Percentiles rank a stretch among this genome's conserved stretches.
Evolutionary conservation across 176 grass and related monocot species (phyloP).

Genomic region (Urochloa ruziziensis): DNA sequence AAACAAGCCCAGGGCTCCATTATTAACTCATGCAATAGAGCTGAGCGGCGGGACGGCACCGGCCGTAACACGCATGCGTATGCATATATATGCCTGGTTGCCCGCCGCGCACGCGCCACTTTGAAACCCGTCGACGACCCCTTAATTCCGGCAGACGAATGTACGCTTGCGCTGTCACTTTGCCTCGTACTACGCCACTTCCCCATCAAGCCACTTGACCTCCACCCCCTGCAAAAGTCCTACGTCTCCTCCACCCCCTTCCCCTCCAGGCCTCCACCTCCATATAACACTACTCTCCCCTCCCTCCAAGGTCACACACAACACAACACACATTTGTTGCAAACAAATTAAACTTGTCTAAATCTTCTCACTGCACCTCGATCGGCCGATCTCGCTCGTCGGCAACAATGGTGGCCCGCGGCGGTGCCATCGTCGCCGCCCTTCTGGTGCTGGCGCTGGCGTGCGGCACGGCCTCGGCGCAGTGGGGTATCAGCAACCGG

Average conservation of each 20-base stretch:
- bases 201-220: neutral
- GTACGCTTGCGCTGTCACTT: conserved; percentile 12
- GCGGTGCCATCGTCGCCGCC: neutral
- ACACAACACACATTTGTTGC: neutral
- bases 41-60: too few relatives aligned
- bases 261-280: neutral
- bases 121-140: neutral
- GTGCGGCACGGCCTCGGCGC: neutral
- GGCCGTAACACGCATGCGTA: too few relatives aligned
- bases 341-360: too few relatives aligned
- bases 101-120: neutral
- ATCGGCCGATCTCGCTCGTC: neutral
- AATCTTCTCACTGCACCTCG: too few relatives aligned
- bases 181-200: neutral
- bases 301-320: neutral
- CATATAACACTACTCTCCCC: neutral
- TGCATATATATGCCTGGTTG: too few relatives aligned
- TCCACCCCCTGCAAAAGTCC: neutral
- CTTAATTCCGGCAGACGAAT: neutral
- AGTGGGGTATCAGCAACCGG: too few relatives aligned
- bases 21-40: too few relatives aligned
- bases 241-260: neutral
- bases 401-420: neutral
- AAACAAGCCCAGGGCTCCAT: too few relatives aligned
- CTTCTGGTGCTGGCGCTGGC: neutral